These are phyloP conservation scores for Syncephalastrum monosporum DNA, from an alignment of 371 early-diverging fungal species.

Conservation along the genomic window DNA sequence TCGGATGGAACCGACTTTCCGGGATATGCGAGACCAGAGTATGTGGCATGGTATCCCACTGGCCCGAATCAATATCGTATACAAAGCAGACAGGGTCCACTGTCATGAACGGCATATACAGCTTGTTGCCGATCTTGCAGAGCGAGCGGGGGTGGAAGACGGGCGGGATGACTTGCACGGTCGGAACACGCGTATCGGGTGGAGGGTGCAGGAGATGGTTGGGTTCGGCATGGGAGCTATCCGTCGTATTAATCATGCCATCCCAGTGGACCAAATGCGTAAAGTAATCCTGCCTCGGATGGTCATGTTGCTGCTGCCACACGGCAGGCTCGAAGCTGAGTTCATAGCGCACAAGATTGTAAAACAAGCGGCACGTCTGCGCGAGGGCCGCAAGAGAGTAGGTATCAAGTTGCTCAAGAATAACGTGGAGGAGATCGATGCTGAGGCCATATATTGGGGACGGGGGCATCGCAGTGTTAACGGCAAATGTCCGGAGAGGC, in stretches of 20 bases:
- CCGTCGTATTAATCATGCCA: background rate
- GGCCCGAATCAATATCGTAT: constrained; percentile 15
- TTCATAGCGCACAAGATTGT: constrained; percentile 12
- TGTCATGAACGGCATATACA: constrained; percentile 27
- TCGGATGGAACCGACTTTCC: constrained; percentile 8
- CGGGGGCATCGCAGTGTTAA: background rate
- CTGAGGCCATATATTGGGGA: constrained; percentile 6
- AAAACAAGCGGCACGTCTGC: constrained; percentile 16
- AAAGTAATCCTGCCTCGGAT: background rate
- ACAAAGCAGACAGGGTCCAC: constrained; percentile 22
- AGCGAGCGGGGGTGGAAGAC: constrained; percentile 15
- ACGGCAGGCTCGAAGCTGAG: constrained; percentile 10
- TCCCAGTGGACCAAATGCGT: background rate
- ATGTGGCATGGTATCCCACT: constrained; percentile 9
- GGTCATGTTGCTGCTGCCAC: constrained; percentile 5
- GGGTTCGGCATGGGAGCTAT: background rate
- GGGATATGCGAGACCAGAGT: constrained; percentile 1
- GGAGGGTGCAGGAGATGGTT: background rate
- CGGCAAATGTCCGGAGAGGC: no score
- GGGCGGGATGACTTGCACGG: constrained; percentile 8
- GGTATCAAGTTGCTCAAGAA: constrained; percentile 11
- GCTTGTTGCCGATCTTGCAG: constrained; percentile 15
- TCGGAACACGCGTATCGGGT: background rate
- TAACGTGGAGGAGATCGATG: constrained; percentile 16
- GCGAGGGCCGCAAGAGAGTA: constrained; percentile 16